Evolutionary conservation across 139 green algal genomes (phyloP).

Genomic region (Klebsormidium nitens): DNA sequence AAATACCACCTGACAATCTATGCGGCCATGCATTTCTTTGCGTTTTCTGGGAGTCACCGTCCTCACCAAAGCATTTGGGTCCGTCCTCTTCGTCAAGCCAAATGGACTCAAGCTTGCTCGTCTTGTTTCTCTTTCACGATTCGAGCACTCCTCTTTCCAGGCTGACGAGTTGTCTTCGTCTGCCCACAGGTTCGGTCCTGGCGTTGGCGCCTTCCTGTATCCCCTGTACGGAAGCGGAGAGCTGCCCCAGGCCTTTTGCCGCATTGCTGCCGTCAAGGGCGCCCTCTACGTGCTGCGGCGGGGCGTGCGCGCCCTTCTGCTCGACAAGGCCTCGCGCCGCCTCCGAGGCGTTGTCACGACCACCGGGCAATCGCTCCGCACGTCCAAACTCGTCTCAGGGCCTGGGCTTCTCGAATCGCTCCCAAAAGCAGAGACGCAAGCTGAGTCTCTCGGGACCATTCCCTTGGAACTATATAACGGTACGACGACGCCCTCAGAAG

Average conservation of each 20-base stretch:
- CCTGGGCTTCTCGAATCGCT: too few relatives aligned
- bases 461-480: too few relatives aligned
- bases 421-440: too few relatives aligned
- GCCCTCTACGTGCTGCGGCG: slow-evolving; percentile 32
- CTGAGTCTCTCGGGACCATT: too few relatives aligned
- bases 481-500: too few relatives aligned
- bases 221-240: slow-evolving; percentile 36
- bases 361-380: too few relatives aligned
- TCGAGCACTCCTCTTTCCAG: neutral
- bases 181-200: slow-evolving; percentile 20
- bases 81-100: neutral
- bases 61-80: neutral
- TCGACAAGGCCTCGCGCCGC: too few relatives aligned
- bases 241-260: slow-evolving; percentile 41
- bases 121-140: neutral
- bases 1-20: too few relatives aligned
- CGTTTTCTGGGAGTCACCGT: neutral
- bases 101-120: too few relatives aligned
- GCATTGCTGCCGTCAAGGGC: slow-evolving; percentile 29
- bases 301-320: too few relatives aligned
- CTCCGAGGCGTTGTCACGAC: too few relatives aligned
- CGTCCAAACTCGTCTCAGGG: too few relatives aligned
- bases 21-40: neutral
- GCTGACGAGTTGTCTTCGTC: neutral
- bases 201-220: slow-evolving; percentile 9